phyloP scores from a whole-genome alignment of 2,329 filamentous ascomycete genomes.

The Lachnellula subtilissima region DNA sequence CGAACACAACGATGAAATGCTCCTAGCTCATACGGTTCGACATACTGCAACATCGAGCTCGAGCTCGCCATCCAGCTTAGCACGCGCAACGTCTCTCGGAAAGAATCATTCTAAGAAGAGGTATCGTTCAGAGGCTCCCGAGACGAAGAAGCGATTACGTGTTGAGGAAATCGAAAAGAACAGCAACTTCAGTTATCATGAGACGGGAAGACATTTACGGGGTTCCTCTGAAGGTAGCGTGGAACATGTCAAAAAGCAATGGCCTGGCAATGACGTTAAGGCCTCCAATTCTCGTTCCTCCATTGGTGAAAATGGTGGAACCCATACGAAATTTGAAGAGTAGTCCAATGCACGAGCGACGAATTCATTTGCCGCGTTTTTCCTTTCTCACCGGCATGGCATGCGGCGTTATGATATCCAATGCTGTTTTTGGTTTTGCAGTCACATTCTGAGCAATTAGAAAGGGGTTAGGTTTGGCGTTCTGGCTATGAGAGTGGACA shows the following conservation, averaged over 20 bases:
- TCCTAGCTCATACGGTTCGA: background rate
- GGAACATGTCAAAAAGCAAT: background rate
- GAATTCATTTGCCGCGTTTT: too few relatives aligned
- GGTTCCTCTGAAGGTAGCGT: background rate
- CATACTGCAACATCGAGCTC: background rate
- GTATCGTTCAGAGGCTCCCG: background rate
- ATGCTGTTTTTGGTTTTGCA: background rate
- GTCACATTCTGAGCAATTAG: background rate
- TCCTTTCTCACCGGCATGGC: background rate
- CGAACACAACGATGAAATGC: conserved; percentile 1
- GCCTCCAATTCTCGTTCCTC: background rate
- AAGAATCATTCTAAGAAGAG: background rate
- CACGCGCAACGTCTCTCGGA: background rate
- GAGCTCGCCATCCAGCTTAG: background rate
- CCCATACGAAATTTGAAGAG: background rate
- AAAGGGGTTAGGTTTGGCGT: background rate
- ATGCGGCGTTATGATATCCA: background rate
- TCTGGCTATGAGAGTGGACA: background rate
- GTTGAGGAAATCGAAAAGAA: background rate
- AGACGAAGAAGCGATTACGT: background rate
- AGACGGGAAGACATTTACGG: background rate
- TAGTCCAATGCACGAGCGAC: background rate
- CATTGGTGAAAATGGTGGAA: background rate
- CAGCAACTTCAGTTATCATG: background rate
- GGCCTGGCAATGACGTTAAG: background rate